Evolutionary conservation across 306 rosid species (phyloP).

Genomic region (Casuarina cunninghamiana): DNA sequence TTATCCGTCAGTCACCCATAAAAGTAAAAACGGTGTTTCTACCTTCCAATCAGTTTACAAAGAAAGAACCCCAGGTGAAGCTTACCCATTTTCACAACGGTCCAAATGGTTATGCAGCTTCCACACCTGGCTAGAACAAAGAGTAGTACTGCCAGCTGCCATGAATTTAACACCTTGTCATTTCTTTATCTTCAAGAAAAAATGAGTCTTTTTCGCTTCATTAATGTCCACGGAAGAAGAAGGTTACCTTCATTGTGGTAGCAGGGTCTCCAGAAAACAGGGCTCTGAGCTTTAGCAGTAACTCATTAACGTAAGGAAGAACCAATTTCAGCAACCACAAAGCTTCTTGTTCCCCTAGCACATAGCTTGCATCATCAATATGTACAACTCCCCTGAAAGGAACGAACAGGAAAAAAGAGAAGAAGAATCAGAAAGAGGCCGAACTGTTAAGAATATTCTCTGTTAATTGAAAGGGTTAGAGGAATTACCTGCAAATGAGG

Average conservation of each 20-base stretch:
- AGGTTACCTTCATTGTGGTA: slow-evolving; percentile 78
- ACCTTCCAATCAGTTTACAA: too few species aligned
- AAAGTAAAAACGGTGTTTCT: too few species aligned
- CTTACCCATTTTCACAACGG: slow-evolving; percentile 65
- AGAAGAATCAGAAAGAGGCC: slow-evolving; percentile 8
- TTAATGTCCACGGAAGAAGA: background rate
- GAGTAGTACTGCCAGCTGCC: slow-evolving; percentile 84
- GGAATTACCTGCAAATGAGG: slow-evolving; percentile 63
- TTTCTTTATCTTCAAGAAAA: background rate
- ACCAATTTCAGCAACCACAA: slow-evolving; percentile 65
- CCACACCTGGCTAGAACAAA: slow-evolving; percentile 92
- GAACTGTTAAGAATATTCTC: background rate
- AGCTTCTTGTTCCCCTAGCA: slow-evolving; percentile 80
- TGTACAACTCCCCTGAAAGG: slow-evolving; percentile 51
- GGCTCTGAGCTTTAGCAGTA: slow-evolving; percentile 65
- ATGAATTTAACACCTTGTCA: background rate
- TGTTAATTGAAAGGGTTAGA: background rate
- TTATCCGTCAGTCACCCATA: slow-evolving; percentile 35
- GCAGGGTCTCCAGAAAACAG: slow-evolving; percentile 89
- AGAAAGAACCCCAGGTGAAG: background rate
- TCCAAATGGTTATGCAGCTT: slow-evolving; percentile 83
- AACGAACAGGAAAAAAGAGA: slow-evolving; percentile 20
- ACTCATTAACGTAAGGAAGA: slow-evolving; percentile 80
- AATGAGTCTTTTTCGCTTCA: background rate
- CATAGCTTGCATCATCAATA: slow-evolving; percentile 46